phyloP scores from a whole-genome alignment of 2,329 filamentous ascomycete species.

The Colletotrichum gigasporum region DNA sequence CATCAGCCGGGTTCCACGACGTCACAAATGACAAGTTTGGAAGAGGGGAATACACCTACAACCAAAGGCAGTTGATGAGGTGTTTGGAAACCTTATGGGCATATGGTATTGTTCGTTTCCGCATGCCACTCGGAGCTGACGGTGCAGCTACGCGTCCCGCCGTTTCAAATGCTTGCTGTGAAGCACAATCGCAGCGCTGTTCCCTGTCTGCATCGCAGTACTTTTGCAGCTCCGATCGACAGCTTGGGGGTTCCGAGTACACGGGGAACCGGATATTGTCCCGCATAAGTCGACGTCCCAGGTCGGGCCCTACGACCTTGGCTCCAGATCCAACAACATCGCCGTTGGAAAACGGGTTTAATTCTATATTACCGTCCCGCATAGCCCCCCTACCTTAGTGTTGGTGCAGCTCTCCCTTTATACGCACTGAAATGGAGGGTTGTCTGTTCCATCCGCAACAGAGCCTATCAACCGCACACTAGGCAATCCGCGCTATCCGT shows the following conservation, averaged over 20 bases:
- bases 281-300: neutral
- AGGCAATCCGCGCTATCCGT: too few relatives aligned
- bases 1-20: neutral
- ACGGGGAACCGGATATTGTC: neutral
- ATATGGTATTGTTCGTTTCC: neutral
- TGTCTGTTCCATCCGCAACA: too few relatives aligned
- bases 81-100: neutral
- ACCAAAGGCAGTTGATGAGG: neutral
- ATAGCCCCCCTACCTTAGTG: too few relatives aligned
- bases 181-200: constrained; percentile 7
- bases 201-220: neutral
- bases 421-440: too few relatives aligned
- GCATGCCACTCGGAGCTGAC: neutral
- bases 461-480: too few relatives aligned
- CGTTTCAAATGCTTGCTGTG: constrained; percentile 19
- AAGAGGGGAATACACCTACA: neutral
- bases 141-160: constrained; percentile 9
- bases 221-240: neutral
- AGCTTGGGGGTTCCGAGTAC: neutral
- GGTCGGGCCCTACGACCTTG: too few relatives aligned
- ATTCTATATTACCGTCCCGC: too few relatives aligned
- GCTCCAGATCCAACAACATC: too few relatives aligned
- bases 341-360: too few relatives aligned
- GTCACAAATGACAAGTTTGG: neutral
- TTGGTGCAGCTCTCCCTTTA: too few relatives aligned